These are phyloP conservation scores for Aspergillus sp. DNA, from an alignment of 2,329 filamentous ascomycete species.

Conservation along the genomic window DNA sequence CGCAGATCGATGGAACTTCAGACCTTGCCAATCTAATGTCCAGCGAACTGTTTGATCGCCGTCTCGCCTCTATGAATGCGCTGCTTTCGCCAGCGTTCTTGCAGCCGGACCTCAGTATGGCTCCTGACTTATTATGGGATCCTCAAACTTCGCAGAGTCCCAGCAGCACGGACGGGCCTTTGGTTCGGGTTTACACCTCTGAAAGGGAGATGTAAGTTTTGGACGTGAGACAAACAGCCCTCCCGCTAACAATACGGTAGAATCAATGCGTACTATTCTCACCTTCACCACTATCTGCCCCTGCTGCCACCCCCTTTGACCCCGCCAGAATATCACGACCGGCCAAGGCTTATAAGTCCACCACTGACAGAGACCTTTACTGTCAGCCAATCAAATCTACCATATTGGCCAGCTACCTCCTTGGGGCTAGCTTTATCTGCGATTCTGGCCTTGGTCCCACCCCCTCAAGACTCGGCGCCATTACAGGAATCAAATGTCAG, in stretches of 20 bases:
- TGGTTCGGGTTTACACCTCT: no score
- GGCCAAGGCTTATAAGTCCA: background rate
- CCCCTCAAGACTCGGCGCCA: background rate
- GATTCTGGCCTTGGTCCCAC: slow-evolving; percentile 23
- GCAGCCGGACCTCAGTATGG: no score
- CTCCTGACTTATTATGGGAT: no score
- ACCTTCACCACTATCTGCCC: slow-evolving; percentile 27
- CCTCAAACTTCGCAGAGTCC: no score
- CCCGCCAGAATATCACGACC: slow-evolving; percentile 14
- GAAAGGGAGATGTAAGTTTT: no score
- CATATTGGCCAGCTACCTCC: slow-evolving; percentile 22
- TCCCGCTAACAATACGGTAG: slow-evolving; percentile 6
- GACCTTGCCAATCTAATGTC: fast-evolving
- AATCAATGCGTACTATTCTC: slow-evolving; percentile 28
- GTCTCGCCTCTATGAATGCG: no score
- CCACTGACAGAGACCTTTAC: background rate
- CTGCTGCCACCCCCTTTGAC: slow-evolving; percentile 16
- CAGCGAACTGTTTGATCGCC: no score
- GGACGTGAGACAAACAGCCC: no score
- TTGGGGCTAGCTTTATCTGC: slow-evolving; percentile 23
- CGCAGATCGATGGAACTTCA: no score
- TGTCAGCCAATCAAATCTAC: slow-evolving; percentile 14
- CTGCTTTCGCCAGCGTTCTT: no score
- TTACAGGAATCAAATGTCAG: slow-evolving; percentile 2
- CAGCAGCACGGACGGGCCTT: no score